Evolutionary conservation across 305 asterid species (phyloP), one percentile per base, ranked within the genome.

Genomic region (Rubia balearica): DNA sequence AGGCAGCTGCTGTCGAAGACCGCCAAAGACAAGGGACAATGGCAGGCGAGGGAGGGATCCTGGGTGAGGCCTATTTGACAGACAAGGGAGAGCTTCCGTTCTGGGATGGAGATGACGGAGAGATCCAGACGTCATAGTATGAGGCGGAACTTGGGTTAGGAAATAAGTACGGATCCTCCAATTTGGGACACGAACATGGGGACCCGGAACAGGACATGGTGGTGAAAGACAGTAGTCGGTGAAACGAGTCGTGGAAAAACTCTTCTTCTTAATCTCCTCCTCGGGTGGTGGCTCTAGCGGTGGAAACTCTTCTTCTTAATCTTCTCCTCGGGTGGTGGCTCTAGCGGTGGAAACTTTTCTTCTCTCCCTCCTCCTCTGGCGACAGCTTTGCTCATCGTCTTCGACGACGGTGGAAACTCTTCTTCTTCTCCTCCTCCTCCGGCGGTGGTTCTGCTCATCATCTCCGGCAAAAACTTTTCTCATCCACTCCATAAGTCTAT

Each of bases 41-140:
- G 88, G 69, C 96, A 88, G 79, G 82, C 82, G 66, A 94, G 81
- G 49, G 95, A 70, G 14, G 91, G 89, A 82, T 94, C 97, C 8
- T 85, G 79, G 56, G 77, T 70, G 81, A 95, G 91, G 0, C 99
- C 99, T 92, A 95, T 86, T 79, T 82, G 92, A 55, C 78, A 75
- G 73, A 95, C 85, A 48, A 95, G 94, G 48, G 30, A 27, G 40
- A 83, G 46, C 43, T 98, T 94, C 57, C 99, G 97, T 84, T 90
- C 92, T 63, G 86, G 83, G 75, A 95, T 90, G 71, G 99, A 92
- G 87, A 85, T 11, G 98, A 98, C 69, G 81, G 90, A 66, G 98
- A 90, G 83, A 86, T 85, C 99, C 99, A 95, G 60, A 95, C 83
- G 77, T 92, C 97, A 76, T 91, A 95, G 83, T 81, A 84, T 4